Evolutionary conservation across 2,329 filamentous ascomycete genomes (phyloP), one percentile per base, ranked within the genome.

Genomic region (Trichoderma oligosporum): DNA sequence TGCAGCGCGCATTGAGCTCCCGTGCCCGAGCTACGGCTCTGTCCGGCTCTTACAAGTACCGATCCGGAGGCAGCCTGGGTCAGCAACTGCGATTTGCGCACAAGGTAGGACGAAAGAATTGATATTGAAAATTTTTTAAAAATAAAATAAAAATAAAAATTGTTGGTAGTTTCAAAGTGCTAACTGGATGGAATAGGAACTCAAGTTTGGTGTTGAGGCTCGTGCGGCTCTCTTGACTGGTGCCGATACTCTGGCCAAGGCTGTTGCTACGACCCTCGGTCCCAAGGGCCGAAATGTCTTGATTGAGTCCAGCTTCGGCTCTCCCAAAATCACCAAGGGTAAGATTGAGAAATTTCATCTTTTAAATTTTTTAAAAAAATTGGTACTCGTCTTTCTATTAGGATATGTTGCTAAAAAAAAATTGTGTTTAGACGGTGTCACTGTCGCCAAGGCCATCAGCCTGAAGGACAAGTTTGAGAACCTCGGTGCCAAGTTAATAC

Each of bases 401-500:
- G 18, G 4, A 25, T 9, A 1, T n/a, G 9, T 38, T 51, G 49
- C 58, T 57, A 48, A 57, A 14, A 35, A 47, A 35, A 29, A 12
- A 70, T 62, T 56, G 22, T 55, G 51, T 53, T 31, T 63, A 92
- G 89, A 94, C 76, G 89, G 89, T 85, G 89, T 94, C 45, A 92
- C 88, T 67, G 89, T 94, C 67, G 89, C 89, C 67, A 93, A 88
- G 78, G 91, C 93, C 63, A 89, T 99, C 70, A 85, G 84, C 63
- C 85, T 99, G 65, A 86, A 99, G 83, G 94, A 99, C 83, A 97
- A 97, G 80, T 99, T 97, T 77, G 94, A 99, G 81, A 99, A 99
- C 82, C 89, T 99, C 67, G 94, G 94, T 74, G 94, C 94, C 70
- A 89, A 90, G 72, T 86, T 99, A 65, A 85, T 99, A 67, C 92